Evolutionary conservation across 495 filamentous ascomycete species (phyloP), one percentile per base, ranked within the genome.

Genomic region (Neurospora tetraspora): DNA sequence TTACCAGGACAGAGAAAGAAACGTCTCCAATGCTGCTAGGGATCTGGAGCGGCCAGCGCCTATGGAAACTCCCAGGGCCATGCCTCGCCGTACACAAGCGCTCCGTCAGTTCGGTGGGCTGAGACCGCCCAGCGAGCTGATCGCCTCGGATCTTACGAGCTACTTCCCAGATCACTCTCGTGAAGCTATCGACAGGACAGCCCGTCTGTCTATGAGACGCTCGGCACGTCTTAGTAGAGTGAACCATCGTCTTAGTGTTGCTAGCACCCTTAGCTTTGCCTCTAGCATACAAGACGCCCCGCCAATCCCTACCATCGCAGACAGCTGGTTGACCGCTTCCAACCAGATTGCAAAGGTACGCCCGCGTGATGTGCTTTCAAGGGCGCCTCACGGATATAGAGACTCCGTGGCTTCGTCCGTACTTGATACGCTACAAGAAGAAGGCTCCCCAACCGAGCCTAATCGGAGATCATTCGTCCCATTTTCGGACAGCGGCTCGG

Each of bases 391-490:
- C 39, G 85, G 86, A 0, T 97, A 92, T 79, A 88, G 94, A 40
- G 94, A 98, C 80, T 97, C 93, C 0, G 86, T 97, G 45, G 90
- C 93, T 31, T 96, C 93, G 4, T 94, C 91, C 45, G 90, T 95
- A 68, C 91, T 99, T 37, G 94, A 97, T 71, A 84, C 84, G 11
- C 85, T 97, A 20, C 94, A 96, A 75, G 96, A 99, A 81, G 96
- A 98, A 79, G 71, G 73, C 4, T 95, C 93, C 39, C 91, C 93
- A 5, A 88, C 90, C 45, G 94, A 97, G 77, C 93, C 93, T 4
- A 93, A 97, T 80, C 89, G 96, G 76, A 97, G 97, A 79, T 97
- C 94, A 8, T 99, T 98, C 77, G 93, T 98, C 71, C 97, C 96
- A 0, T 97, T 98, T 73, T 81, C 82, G 34, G 93, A 96, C 70